A percentile compares a stretch with the other conserved stretches of the same genome.
Conservation (phyloP, 2,329 filamentous ascomycete species). For the Diaporthe helianthi region DNA sequence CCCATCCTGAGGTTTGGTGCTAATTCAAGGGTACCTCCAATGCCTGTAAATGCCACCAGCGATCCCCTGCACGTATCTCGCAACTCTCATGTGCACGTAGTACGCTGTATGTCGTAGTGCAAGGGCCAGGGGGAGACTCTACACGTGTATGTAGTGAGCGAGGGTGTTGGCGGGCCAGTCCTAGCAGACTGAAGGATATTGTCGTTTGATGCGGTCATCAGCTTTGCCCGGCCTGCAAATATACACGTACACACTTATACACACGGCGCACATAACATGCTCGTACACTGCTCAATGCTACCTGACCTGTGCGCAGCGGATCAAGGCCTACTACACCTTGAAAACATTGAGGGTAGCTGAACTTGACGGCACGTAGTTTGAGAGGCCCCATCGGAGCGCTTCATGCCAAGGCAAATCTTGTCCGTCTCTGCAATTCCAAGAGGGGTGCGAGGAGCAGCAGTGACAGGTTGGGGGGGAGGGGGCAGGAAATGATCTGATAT, state of each 20-base stretch:
- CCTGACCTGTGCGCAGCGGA: slow-evolving; percentile 1
- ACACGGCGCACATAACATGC: neutral
- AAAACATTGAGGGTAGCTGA: neutral
- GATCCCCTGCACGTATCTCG: slow-evolving; percentile 30
- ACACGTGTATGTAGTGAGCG: slow-evolving; percentile 22
- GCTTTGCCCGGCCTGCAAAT: neutral
- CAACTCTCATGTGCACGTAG: slow-evolving; percentile 15
- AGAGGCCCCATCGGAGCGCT: neutral
- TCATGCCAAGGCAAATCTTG: neutral
- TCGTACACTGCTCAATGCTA: neutral
- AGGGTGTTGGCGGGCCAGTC: slow-evolving; percentile 22
- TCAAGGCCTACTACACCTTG: neutral
- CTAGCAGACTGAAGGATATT: slow-evolving; percentile 16
- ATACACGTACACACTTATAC: slow-evolving; percentile 8
- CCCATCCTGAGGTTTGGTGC: slow-evolving; percentile 47
- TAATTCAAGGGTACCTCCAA: slow-evolving; percentile 47
- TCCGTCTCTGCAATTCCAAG: neutral
- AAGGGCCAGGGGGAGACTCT: slow-evolving; percentile 20
- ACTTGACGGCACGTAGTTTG: neutral
- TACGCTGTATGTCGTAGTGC: slow-evolving; percentile 18
- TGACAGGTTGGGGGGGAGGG: slow-evolving; percentile 1
- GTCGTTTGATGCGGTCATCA: slow-evolving; percentile 24
- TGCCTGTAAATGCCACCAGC: slow-evolving; percentile 43
- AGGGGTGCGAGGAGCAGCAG: slow-evolving; percentile 4
- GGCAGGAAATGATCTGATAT: slow-evolving; percentile 26